These are phyloP conservation scores for Suhomyces yuchorum DNA, from an alignment of 1,139 yeast genomes.

Conservation along the genomic window DNA sequence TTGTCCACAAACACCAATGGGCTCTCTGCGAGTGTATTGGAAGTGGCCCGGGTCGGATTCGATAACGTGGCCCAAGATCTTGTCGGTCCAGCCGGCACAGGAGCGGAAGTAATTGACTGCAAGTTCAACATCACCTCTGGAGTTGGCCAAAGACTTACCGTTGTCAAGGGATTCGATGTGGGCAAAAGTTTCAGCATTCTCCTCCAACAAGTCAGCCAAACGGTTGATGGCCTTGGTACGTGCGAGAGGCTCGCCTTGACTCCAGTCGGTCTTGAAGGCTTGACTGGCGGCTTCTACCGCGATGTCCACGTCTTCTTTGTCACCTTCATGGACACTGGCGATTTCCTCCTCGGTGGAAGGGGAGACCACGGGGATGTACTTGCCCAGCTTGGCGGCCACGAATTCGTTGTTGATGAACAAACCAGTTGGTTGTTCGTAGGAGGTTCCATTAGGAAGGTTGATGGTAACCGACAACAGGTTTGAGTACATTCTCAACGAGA, in stretches of 20 bases:
- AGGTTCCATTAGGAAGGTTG: constrained; percentile 62
- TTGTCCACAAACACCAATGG: constrained; percentile 42
- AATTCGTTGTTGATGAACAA: constrained; percentile 25
- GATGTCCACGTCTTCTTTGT: constrained; percentile 19
- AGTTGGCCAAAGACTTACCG: constrained; percentile 22
- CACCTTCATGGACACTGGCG: constrained; percentile 21
- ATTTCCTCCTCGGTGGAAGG: constrained; percentile 24
- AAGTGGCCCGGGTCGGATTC: constrained; percentile 30
- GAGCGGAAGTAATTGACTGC: constrained; percentile 26
- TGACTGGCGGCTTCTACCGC: constrained; percentile 22
- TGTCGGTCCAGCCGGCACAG: constrained; percentile 33
- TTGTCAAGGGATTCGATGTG: constrained; percentile 23
- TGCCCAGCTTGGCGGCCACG: constrained; percentile 17
- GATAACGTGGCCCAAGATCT: constrained; percentile 25
- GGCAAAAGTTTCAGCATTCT: constrained; percentile 22
- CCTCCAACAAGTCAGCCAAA: constrained; percentile 23
- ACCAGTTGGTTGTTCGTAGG: constrained; percentile 36
- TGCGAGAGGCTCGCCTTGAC: constrained; percentile 31
- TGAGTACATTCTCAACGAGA: constrained; percentile 15
- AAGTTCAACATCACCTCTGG: constrained; percentile 21
- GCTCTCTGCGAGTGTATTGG: constrained; percentile 33
- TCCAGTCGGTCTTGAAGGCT: constrained; percentile 35
- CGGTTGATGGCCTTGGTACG: constrained; percentile 17
- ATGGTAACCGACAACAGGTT: constrained; percentile 47
- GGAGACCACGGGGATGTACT: constrained; percentile 20